These are phyloP conservation scores for Capsicum pubescens DNA, from an alignment of 257 asterid species.

Conservation along the genomic window DNA sequence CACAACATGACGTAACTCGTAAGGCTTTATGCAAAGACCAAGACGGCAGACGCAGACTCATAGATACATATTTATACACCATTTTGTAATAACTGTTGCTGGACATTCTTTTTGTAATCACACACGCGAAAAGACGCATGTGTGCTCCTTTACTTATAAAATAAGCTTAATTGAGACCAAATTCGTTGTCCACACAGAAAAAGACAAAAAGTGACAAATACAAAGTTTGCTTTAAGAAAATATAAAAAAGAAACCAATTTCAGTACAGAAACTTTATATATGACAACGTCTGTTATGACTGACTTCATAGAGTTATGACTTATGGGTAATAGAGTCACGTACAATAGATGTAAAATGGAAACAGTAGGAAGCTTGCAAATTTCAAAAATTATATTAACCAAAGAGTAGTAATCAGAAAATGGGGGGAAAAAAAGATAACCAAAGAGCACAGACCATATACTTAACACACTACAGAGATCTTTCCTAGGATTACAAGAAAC, in stretches of 20 bases:
- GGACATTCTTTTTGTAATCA: background rate
- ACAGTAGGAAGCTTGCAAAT: background rate
- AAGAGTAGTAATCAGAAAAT: background rate
- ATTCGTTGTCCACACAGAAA: background rate
- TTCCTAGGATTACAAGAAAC: background rate
- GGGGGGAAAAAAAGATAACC: background rate
- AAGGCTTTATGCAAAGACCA: background rate
- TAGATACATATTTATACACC: background rate
- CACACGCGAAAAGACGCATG: background rate
- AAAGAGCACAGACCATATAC: background rate
- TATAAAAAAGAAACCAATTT: background rate
- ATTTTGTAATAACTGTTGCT: background rate
- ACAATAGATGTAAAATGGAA: background rate
- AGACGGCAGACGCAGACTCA: background rate
- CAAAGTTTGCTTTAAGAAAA: background rate
- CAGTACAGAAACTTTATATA: background rate
- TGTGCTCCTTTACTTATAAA: background rate
- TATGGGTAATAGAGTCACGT: background rate
- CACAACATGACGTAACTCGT: background rate
- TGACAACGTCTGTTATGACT: background rate
- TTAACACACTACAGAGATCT: background rate
- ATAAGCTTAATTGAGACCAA: background rate
- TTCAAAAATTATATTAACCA: background rate
- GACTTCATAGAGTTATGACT: background rate
- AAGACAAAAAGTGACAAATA: background rate